Evolutionary conservation across 768 basidiomycete species (phyloP), one percentile per base, ranked within the genome.

Genomic region (Hericium rajendrae): DNA sequence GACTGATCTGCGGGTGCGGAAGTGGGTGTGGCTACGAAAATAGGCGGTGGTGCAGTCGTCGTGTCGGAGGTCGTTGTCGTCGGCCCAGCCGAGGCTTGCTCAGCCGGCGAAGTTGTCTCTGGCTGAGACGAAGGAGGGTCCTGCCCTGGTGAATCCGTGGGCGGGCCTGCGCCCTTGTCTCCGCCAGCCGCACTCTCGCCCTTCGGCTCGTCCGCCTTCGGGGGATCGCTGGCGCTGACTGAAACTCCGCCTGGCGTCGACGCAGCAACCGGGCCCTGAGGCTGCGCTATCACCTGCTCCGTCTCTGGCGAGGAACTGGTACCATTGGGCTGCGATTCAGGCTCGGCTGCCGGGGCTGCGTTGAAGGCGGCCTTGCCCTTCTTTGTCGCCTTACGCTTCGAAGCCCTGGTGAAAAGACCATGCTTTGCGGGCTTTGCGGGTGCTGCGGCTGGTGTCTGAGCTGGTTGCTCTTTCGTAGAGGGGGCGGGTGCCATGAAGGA

Each of bases 1-100:
- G 70, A 63, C 24, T 67, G 70, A 40, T 69, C 71, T 26, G 67
- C 53, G 32, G 69, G 63, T 4, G 67, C 60, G 54, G 64, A 32
- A 51, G 67, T 67, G 60, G 71, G 64, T 57, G 69, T 66, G 60
- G 64, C 62, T 60, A 63, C 64, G 62, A 60, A 43, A 32, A 8
- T 32, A 32, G 6, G 6, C 51, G 57, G 53, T n/a, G 52, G 15
- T 10, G 58, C 37, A 5, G 59, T 58, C 18, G 50, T 59, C 54
- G 60, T 40, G 57, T 60, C 52, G 32, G 57, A 55, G 22, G 63
- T 55, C 15, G 63, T 41, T 37, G 58, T 60, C 49, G 58, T 54
- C 28, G 54, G 37, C 11, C 48, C 59, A 58, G 58, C 37, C 55
- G 62, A 52, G 62, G 26, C 38, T 48, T 57, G 58, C 55, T 55